These are phyloP conservation scores for Clathrus columnatus DNA, from an alignment of 768 basidiomycete genomes.

Conservation along the genomic window DNA sequence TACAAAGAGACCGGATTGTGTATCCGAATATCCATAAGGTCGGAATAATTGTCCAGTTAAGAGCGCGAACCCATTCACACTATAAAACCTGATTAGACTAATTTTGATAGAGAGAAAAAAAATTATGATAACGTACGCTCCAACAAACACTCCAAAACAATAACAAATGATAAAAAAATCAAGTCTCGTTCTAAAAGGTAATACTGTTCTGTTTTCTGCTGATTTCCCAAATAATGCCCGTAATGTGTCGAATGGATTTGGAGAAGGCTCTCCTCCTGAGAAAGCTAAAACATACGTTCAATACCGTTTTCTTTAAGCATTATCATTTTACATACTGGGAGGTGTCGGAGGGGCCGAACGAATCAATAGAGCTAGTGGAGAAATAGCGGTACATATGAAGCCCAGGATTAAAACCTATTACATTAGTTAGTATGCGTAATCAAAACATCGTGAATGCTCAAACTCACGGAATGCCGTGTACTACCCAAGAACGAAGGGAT, in stretches of 20 bases:
- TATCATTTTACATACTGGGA: constrained; percentile 45
- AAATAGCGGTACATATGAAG: constrained; percentile 54
- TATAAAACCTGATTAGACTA: too few relatives aligned
- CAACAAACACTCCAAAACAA: constrained; percentile 59
- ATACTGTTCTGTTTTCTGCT: background rate
- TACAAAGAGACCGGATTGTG: background rate
- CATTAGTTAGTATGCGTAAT: background rate
- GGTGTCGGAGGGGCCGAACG: constrained; percentile 59
- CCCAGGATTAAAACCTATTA: constrained; percentile 59
- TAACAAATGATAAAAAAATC: constrained; percentile 14
- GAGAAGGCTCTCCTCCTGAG: background rate
- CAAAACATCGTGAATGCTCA: background rate
- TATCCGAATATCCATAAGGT: constrained; percentile 66
- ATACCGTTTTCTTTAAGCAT: background rate
- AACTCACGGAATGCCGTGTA: constrained; percentile 49
- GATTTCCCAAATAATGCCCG: background rate
- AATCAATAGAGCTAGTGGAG: constrained; percentile 54
- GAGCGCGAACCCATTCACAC: constrained; percentile 54
- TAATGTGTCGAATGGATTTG: background rate
- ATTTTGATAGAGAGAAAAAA: background rate
- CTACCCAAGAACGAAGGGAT: constrained; percentile 54
- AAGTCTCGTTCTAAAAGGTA: background rate
- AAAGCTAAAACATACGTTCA: background rate
- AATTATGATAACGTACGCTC: constrained; percentile 36
- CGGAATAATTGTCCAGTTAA: constrained; percentile 57